Base-by-base conservation (phyloP, 768 basidiomycete species). In the Lentinula guzmanii region DNA sequence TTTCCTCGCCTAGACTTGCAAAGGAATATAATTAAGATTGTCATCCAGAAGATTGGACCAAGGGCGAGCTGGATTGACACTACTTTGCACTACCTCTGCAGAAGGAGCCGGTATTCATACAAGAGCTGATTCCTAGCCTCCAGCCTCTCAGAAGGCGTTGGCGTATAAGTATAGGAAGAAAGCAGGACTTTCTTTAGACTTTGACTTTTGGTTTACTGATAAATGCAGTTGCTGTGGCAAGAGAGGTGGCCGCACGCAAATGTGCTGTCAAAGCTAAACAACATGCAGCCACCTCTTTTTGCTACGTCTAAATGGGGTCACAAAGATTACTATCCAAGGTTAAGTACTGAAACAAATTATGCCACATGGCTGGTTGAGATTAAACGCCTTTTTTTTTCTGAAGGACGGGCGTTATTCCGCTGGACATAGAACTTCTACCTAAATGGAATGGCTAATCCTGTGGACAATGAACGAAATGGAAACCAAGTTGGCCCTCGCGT, bases 171-270 rank as follows among this genome's bases (percentile, higher is more conserved):
- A 65, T 81, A 86, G 0, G 86, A 82, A 2, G 84, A 78, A 5
- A 89, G 75, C 1, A 72, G 78, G 21, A 85, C 78, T 61, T 81
- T 81, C 52, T 81, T 81, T 28, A 24, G 24, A 24, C 24, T 24
- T 2, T 24, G 78, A 81, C 61, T 79, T 78, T 9, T 76, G 72
- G 60, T 81, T 80, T 37, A 90, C 65, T 8, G 88, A 87, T 89
- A 65, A 9, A 88, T 11, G 5, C 28, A 24, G 35, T 15, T 59
- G 64, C 39, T 1, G 65, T 31, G 21, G 21, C 21, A 21, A 24
- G 2, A 24, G 24, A 24, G 24, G 24, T 24, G 24, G 24, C 24
- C 24, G 24, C 24, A 24, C 24, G 24, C 24, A 2, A 24, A 24
- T 24, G 24, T 24, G 24, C 24, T 24, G 24, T 24, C 24, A 24